These are phyloP conservation scores for Sporothrix humicola DNA, from an alignment of 2,329 filamentous ascomycete species.

Conservation along the genomic window DNA sequence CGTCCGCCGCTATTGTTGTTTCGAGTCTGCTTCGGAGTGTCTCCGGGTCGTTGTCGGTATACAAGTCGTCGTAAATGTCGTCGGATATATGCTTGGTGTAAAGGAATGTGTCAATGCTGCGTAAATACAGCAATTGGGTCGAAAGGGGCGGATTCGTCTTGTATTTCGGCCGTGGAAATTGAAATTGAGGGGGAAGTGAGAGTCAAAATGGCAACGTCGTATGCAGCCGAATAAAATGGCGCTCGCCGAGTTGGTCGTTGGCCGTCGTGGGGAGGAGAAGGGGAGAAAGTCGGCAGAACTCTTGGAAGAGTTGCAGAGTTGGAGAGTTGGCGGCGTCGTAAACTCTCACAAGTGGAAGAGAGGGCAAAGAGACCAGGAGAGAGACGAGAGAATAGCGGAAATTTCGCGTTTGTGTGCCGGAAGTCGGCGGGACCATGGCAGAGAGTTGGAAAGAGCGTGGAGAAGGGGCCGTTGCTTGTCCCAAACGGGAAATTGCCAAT, in stretches of 20 bases:
- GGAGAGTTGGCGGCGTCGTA: background rate
- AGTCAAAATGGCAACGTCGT: constrained; percentile 12
- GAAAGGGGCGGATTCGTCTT: background rate
- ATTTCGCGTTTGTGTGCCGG: constrained; percentile 26
- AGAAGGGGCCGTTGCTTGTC: constrained; percentile 19
- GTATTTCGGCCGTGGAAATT: background rate
- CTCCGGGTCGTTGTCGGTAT: background rate
- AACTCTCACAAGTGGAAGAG: too few species aligned
- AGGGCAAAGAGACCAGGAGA: background rate
- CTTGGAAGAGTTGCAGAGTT: background rate
- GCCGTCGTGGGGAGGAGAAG: constrained; percentile 12
- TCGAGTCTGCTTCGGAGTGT: background rate
- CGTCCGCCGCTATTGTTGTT: background rate
- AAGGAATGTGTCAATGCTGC: background rate
- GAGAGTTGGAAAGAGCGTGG: constrained; percentile 11
- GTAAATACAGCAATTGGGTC: background rate
- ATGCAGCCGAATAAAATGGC: background rate
- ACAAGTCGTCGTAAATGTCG: background rate
- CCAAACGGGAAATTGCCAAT: constrained; percentile 31
- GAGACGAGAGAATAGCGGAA: background rate
- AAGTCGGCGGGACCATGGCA: constrained; percentile 21
- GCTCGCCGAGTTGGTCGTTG: constrained; percentile 9
- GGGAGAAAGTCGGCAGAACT: constrained; percentile 10
- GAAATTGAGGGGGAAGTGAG: background rate
- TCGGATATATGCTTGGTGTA: background rate